Base-by-base conservation (phyloP, 1,139 yeast species). In the Saccharomyces hybrid region DNA sequence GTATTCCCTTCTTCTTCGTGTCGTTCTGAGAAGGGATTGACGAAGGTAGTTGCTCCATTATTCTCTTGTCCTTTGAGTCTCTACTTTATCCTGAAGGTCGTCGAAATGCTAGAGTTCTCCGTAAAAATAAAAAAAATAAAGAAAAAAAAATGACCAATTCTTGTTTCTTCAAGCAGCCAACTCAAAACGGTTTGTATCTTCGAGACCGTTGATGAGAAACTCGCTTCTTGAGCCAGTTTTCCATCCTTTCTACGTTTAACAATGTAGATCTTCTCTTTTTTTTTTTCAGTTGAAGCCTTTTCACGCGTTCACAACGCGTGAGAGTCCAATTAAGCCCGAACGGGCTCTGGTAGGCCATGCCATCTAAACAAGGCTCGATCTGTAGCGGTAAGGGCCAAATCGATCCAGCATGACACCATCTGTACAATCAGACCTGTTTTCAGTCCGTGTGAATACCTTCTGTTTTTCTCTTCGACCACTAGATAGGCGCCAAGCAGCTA, bases 1-100 rank as follows among this genome's bases (percentile, higher is more conserved):
- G 24, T 32, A 52, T 52, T 5, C 54, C 52, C 21, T 44, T 52
- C 51, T 52, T 47, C 14, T 34, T 52, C 38, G 27, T 47, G 11
- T 51, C 50, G 4, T 16, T 42, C 46, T 29, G 48, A 21, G 24
- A 2, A 38, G 44, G 24, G 2, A 38, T 19, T 11, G 44, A 38
- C 19, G 11, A 2, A 19, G 12, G 24, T 14, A 4, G 44, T 38
- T 38, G 44, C 32, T 47, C 29, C 49, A 28, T 28, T 31, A 14
- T 47, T 12, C 8, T 7, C 9, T 47, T 47, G n/a, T 7, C 14
- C n/a, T 47, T 27, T 28, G 7, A 12, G 8, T 47, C 32, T 27
- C 34, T 47, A 29, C 32, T 21, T 47, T 11, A 12, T 11, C 9
- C 16, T 21, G 12, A 16, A 12, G 24, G 16, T 19, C 4, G 24